Conservation (phyloP, 2,329 filamentous ascomycete species). For the Cordyceps fumosorosea region DNA sequence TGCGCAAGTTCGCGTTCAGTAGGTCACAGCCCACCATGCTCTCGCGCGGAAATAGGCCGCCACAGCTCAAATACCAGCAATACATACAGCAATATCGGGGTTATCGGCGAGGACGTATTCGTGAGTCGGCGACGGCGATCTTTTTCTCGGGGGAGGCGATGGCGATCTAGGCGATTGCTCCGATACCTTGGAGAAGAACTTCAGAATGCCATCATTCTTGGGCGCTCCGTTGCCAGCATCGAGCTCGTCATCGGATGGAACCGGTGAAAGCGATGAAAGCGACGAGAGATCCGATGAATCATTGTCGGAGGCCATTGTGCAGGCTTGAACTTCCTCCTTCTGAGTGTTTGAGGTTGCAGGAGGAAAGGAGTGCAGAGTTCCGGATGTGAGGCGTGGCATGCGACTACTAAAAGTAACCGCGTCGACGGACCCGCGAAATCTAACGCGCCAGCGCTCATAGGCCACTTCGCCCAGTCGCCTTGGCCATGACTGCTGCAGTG, state of each 20-base stretch:
- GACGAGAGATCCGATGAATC: constrained; percentile 60
- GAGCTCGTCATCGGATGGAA: constrained; percentile 40
- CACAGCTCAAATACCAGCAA: constrained; percentile 1
- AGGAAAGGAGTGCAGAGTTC: constrained; percentile 19
- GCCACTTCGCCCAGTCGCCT: constrained; percentile 3
- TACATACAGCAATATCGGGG: constrained; percentile 81
- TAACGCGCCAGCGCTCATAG: constrained; percentile 14
- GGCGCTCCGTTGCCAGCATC: constrained; percentile 38
- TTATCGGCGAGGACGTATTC: constrained; percentile 88
- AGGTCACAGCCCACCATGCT: neutral
- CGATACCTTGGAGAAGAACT: constrained; percentile 58
- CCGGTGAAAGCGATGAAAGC: constrained; percentile 41
- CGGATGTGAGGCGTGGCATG: constrained; percentile 12
- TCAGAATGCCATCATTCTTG: constrained; percentile 54
- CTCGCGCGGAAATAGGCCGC: neutral
- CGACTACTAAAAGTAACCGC: constrained; percentile 15
- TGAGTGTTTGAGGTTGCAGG: constrained; percentile 26
- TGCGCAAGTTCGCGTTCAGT: constrained; percentile 33
- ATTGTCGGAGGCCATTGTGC: constrained; percentile 51
- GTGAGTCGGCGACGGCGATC: constrained; percentile 81
- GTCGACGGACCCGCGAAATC: constrained; percentile 24
- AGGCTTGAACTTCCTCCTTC: constrained; percentile 22
- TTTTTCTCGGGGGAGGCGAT: constrained; percentile 65
- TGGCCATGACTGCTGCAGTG: neutral
- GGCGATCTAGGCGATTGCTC: constrained; percentile 47